Evolutionary conservation across 331 rosid genomes (phyloP), one percentile per base, ranked within the genome.

Genomic region (Erythrophleum ivorense): DNA sequence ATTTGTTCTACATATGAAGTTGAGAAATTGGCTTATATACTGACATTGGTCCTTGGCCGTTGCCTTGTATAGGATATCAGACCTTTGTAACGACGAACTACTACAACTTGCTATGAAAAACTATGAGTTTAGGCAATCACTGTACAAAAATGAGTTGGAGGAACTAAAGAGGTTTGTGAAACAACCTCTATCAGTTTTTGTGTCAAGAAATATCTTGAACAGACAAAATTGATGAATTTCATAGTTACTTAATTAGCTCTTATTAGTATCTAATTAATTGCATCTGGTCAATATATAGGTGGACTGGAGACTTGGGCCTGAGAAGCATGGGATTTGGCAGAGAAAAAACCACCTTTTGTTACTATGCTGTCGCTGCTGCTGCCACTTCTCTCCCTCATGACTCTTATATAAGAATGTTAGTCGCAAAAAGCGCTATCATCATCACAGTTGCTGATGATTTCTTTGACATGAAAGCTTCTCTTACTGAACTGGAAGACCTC

Each of bases 371-470:
- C 15, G 80, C 89, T 16, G 80, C 89, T 13, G 31, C 14, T 15
- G 4, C 81, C 45, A 11, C 74, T 21, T 70, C 41, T n/a, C 53
- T 82, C 34, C 87, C 82, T 19, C 40, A n/a, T 69, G 83, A 89
- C n/a, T 85, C 87, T 12, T 80, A 50, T 2, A 3, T 82, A 12
- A 64, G 88, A 70, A 79, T 82, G 75, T 33, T 89, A 10, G 77
- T 40, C 0, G 88, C 92, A 6, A 89, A 89, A 73, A 84, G 86
- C 46, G 92, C 85, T 16, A 77, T 79, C 29, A 6, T 85, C 6
- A 59, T 89, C 59, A 89, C 86, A 6, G 80, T 89, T 24, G 85
- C 84, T 0, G 88, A 89, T 69, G 89, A 89, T 87, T 87, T 85
- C 85, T 89, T 83, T 75, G 90, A 89, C 75, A 33, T 14, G 57